Percentiles rank a stretch among this genome's conserved stretches.
phyloP scores from a whole-genome alignment of 352 stramenopile genomes.

The Globisporangium solare region DNA sequence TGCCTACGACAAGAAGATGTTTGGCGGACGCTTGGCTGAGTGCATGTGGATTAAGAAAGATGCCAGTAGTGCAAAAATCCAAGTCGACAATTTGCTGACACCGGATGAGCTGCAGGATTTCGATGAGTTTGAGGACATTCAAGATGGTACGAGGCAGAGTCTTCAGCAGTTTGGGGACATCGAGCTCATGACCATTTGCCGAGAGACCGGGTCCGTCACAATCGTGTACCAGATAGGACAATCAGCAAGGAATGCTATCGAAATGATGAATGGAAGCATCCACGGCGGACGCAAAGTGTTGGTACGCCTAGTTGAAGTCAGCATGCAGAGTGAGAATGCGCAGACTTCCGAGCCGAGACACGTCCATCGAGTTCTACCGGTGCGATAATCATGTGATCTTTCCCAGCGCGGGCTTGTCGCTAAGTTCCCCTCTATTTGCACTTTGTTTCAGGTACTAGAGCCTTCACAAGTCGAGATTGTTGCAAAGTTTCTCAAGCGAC shows the following conservation, averaged over 20 bases:
- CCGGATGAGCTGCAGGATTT: constrained; percentile 9
- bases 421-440: neutral
- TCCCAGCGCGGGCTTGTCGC: neutral
- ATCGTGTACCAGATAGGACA: neutral
- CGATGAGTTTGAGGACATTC: constrained; percentile 10
- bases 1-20: constrained; percentile 2
- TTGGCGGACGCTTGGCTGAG: constrained; percentile 7
- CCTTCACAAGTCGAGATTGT: neutral
- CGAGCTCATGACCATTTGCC: constrained; percentile 1
- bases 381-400: neutral
- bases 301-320: neutral
- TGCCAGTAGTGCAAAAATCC: neutral
- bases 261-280: constrained; percentile 2
- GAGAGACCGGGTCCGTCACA: constrained; percentile 1
- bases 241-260: neutral
- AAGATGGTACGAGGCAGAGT: neutral
- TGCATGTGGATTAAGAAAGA: constrained; percentile 2
- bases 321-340: neutral
- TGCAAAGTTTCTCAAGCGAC: constrained; percentile 10
- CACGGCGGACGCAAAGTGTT: constrained; percentile 6
- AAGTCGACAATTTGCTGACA: constrained; percentile 9
- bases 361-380: neutral
- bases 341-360: neutral
- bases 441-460: constrained; percentile 3
- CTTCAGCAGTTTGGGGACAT: constrained; percentile 2